Evolutionary conservation across 306 rosid genomes (phyloP), one percentile per base, ranked within the genome.

Genomic region (Sicyos edulis): DNA sequence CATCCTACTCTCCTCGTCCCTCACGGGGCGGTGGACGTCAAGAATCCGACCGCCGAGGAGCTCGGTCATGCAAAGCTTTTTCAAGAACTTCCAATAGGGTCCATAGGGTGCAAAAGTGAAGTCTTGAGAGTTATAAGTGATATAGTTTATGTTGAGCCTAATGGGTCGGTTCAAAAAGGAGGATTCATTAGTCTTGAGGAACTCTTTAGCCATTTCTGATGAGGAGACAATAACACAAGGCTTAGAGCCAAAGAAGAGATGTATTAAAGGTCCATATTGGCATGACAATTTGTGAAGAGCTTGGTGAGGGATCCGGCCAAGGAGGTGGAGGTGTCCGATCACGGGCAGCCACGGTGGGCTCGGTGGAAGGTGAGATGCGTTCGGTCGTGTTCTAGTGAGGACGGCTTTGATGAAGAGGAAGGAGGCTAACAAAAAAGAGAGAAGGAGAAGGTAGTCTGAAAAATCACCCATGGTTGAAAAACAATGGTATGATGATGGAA

Each of bases 71-170:
- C 87, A 85, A 0, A 85, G 51, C 45, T 79, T 85, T 79, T 78
- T 87, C 81, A 82, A 59, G 86, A 89, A 82, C 78, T 80, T 85
- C 89, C 88, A 86, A 4, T 75, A 80, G 1, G 68, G 78, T 47
- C 87, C 89, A 69, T 76, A 75, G 2, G 83, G 83, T 0, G 81
- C 83, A 24, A 81, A 77, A 4, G 78, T 9, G 65, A 83, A 84
- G 61, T 73, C 80, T 20, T 72, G 69, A 54, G 80, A 69, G 2
- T 81, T 85, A 7, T 80, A 80, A 6, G 84, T 74, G 9, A 80
- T 74, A 47, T 80, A 80, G 26, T 80, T 57, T 19, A 80, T 53
- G 13, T 64, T 59, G 11, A 66, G 21, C 14, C 24, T 79, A 4
- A 47, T 44, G 66, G 83, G 83, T 10, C 78, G 78, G 64, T 71